Evolutionary conservation across 176 grass and related monocot genomes (phyloP).

Genomic region (Lolium perenne): DNA sequence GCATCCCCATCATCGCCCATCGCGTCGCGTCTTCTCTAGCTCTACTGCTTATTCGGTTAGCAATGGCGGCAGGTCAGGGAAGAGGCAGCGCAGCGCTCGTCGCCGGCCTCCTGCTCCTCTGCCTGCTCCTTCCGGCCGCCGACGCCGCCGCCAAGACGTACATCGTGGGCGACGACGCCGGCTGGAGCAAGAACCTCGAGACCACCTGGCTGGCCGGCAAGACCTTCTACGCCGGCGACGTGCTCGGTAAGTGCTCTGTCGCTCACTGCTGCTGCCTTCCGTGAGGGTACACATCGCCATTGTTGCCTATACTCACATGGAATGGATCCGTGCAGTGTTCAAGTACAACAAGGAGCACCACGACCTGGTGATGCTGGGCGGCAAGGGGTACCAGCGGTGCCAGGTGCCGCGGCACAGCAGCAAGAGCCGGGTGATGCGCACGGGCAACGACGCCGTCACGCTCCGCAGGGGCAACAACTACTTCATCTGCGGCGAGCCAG

Average conservation of each 20-base stretch:
- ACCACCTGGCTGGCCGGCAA: constrained; percentile 32
- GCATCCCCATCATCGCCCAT: background rate
- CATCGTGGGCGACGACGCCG: constrained; percentile 40
- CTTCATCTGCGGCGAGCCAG: constrained; percentile 55
- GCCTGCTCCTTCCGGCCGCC: background rate
- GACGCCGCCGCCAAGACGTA: constrained; percentile 21
- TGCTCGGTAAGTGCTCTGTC: constrained; percentile 19
- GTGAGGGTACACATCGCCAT: too few species aligned
- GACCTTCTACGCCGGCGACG: constrained; percentile 52
- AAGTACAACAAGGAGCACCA: constrained; percentile 32
- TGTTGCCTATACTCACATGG: too few species aligned
- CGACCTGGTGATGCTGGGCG: constrained; percentile 40
- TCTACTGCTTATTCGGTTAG: background rate
- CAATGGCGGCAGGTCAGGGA: constrained; percentile 30
- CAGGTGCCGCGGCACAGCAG: constrained; percentile 13
- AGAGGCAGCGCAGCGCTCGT: constrained; percentile 23
- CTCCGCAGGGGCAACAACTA: constrained; percentile 46
- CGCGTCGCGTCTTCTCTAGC: background rate
- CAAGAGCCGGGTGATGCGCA: background rate
- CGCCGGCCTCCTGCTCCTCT: background rate
- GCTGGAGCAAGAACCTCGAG: constrained; percentile 34
- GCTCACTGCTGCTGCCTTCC: too few species aligned
- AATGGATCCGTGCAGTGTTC: too few species aligned
- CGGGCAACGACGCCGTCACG: constrained; percentile 30
- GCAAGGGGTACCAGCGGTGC: constrained; percentile 36